These are phyloP conservation scores for Zygosaccharomyces lentus DNA, from an alignment of 805 yeast species.

Conservation along the genomic window DNA sequence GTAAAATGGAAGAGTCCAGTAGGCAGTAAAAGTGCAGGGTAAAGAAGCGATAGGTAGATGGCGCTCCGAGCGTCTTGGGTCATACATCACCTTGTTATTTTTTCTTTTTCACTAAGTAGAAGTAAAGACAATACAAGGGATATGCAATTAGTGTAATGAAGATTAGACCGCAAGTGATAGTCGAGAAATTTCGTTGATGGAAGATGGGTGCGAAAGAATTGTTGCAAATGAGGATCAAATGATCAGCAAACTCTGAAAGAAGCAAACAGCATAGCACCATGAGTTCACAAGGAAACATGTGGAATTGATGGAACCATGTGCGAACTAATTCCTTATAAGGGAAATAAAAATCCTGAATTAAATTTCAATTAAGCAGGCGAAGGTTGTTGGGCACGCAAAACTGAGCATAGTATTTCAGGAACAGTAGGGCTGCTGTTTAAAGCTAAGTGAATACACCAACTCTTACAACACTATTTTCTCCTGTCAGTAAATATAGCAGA, in stretches of 20 bases:
- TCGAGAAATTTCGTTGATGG: constrained; percentile 7
- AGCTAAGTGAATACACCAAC: no score
- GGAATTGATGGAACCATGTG: constrained; percentile 8
- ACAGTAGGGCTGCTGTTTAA: no score
- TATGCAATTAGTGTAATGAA: constrained; percentile 7
- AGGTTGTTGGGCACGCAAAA: no score
- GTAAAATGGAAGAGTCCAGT: constrained; percentile 7
- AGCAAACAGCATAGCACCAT: constrained; percentile 8
- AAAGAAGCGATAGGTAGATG: constrained; percentile 6
- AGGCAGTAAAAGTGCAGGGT: constrained; percentile 1
- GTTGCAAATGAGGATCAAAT: constrained; percentile 10
- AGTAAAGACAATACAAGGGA: background rate
- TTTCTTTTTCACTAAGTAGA: background rate
- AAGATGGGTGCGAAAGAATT: constrained; percentile 9
- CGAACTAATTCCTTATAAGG: background rate
- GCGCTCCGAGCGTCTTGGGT: constrained; percentile 9
- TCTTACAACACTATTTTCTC: no score
- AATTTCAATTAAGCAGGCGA: no score
- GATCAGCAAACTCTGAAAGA: constrained; percentile 9
- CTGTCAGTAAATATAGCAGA: no score
- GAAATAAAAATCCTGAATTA: no score
- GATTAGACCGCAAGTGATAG: constrained; percentile 5
- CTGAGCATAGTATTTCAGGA: no score
- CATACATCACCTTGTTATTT: background rate
- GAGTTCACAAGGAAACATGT: constrained; percentile 9